These are phyloP conservation scores for Coelastrella sp. DNA, from an alignment of 139 green algal species.

Conservation along the genomic window DNA sequence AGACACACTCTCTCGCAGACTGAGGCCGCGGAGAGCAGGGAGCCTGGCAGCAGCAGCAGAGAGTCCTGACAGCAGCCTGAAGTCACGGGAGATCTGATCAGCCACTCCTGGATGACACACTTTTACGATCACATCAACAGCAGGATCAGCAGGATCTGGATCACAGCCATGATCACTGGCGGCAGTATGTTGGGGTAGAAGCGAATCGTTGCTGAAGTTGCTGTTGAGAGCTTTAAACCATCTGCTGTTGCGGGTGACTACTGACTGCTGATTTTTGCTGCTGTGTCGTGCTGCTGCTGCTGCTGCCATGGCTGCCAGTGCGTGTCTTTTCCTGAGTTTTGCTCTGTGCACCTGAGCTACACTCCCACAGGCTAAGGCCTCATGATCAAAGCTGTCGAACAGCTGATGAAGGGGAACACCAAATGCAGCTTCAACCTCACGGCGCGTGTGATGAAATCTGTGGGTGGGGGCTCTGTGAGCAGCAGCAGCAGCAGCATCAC, in stretches of 20 bases:
- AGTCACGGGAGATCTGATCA: slow-evolving; percentile 87
- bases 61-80: slow-evolving; percentile 83
- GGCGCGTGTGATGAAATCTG: slow-evolving; percentile 59
- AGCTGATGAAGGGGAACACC: slow-evolving; percentile 73
- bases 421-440: slow-evolving; percentile 83
- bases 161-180: background rate
- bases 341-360: slow-evolving; percentile 96
- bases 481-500: no score
- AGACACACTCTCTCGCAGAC: slow-evolving; percentile 81
- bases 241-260: background rate
- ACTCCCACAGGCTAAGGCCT: slow-evolving; percentile 90
- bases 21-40: slow-evolving; percentile 71
- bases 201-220: no score
- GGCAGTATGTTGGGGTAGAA: no score
- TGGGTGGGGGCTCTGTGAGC: slow-evolving; percentile 75
- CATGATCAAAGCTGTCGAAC: slow-evolving; percentile 88
- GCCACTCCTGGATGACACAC: slow-evolving; percentile 92
- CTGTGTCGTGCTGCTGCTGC: background rate
- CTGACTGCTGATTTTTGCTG: background rate
- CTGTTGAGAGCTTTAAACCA: no score
- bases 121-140: slow-evolving; percentile 81
- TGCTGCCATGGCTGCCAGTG: background rate
- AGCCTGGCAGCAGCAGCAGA: slow-evolving; percentile 55
- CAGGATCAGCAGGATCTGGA: slow-evolving; percentile 65
- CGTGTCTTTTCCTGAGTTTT: slow-evolving; percentile 49